A percentile compares a stretch with the other conserved stretches of the same genome.
phyloP scores from a whole-genome alignment of 1,284 basidiomycete species.

The Sanghuangporus baumii region DNA sequence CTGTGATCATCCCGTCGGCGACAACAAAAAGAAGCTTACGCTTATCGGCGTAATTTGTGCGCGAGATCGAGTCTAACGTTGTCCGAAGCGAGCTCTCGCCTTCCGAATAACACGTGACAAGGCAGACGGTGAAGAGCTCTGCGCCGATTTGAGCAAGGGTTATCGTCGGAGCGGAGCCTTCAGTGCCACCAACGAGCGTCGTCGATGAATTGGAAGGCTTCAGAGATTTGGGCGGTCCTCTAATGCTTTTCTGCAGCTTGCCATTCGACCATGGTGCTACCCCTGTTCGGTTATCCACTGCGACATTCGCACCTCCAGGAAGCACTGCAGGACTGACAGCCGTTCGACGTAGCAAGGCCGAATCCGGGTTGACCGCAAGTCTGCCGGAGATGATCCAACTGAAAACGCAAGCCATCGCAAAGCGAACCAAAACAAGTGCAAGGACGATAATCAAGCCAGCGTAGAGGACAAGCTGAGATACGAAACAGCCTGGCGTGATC shows the following conservation, averaged over 20 bases:
- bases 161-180: conserved; percentile 56
- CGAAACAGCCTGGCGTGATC: conserved; percentile 92
- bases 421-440: conserved; percentile 84
- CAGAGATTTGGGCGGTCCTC: conserved; percentile 35
- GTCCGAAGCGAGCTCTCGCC: conserved; percentile 88
- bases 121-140: conserved; percentile 91
- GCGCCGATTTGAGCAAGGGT: conserved; percentile 85
- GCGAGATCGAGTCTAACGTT: conserved; percentile 90
- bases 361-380: conserved; percentile 70
- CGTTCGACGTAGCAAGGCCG: conserved; percentile 60
- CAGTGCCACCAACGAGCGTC: conserved; percentile 43
- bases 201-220: conserved; percentile 44
- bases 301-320: conserved; percentile 91
- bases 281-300: conserved; percentile 81
- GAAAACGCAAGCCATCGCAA: conserved; percentile 95
- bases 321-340: conserved; percentile 92
- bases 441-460: conserved; percentile 89
- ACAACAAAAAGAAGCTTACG: conserved; percentile 93
- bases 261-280: conserved; percentile 89
- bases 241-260: conserved; percentile 43
- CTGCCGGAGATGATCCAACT: conserved; percentile 89
- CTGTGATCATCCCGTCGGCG: conserved; percentile 99
- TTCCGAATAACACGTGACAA: conserved; percentile 98
- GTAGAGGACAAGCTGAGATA: conserved; percentile 88
- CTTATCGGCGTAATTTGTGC: conserved; percentile 86